Conservation (phyloP, 163 green algal genomes). For the Chlorella variabilis region DNA sequence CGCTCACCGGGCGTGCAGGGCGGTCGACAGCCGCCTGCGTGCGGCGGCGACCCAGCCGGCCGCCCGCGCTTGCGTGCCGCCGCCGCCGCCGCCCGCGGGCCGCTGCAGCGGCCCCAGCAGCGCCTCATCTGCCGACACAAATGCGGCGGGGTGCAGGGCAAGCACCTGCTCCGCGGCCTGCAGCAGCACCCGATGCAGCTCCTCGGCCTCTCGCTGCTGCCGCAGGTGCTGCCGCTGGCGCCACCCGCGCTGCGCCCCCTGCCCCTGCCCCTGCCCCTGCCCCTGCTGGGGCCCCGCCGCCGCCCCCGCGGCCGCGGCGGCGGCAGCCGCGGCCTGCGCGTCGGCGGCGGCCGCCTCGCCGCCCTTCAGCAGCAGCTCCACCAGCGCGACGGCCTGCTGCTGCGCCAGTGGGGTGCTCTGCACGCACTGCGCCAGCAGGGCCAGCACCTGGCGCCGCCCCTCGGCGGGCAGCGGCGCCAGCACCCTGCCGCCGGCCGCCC, state of each 20-base stretch:
- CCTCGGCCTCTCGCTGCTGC: constrained; percentile 1
- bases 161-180: background rate
- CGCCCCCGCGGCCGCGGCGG: background rate
- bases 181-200: constrained; percentile 6
- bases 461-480: constrained; percentile 18
- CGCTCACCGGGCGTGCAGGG: constrained; percentile 19
- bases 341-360: background rate
- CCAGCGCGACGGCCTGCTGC: constrained; percentile 8
- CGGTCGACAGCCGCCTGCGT: background rate
- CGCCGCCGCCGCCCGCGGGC: background rate
- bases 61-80: background rate
- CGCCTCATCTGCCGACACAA: constrained; percentile 25
- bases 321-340: background rate
- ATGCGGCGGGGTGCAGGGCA: constrained; percentile 9
- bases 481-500: background rate
- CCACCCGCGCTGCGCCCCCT: too few relatives aligned
- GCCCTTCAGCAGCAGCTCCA: background rate
- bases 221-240: background rate
- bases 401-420: background rate
- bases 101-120: constrained; percentile 15
- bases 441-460: constrained; percentile 13
- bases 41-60: background rate
- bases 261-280: background rate
- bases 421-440: background rate
- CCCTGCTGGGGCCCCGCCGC: background rate